Conservation (phyloP, 208 protist genomes). For the Leishmania major region DNA sequence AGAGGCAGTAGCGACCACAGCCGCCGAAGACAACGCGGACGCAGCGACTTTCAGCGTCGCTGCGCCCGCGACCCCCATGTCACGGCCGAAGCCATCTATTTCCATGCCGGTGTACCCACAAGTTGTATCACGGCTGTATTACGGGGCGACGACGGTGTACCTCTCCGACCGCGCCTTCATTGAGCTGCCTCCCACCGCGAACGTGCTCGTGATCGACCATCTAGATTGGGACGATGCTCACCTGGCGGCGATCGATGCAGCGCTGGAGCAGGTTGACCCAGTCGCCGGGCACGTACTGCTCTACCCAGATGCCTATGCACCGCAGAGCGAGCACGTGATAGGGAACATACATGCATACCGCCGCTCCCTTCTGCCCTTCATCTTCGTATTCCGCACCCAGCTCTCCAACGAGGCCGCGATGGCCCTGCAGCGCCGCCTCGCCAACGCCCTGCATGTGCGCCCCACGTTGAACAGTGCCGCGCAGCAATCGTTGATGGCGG, state of each 20-base stretch:
- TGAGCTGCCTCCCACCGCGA: constrained; percentile 36
- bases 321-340: constrained; percentile 10
- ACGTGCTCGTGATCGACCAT: constrained; percentile 46
- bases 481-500: constrained; percentile 27
- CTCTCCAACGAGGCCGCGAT: constrained; percentile 14
- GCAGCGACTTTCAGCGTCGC: background rate
- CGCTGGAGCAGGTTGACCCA: constrained; percentile 18
- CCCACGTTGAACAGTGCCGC: constrained; percentile 6
- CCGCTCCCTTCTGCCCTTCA: constrained; percentile 25
- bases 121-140: constrained; percentile 23
- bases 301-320: constrained; percentile 36
- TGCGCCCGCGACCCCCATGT: background rate
- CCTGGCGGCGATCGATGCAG: constrained; percentile 3
- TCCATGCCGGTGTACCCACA: constrained; percentile 20
- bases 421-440: constrained; percentile 19
- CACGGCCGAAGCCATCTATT: constrained; percentile 6
- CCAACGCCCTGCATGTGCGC: constrained; percentile 27
- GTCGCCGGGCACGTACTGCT: constrained; percentile 29
- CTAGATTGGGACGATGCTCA: constrained; percentile 21
- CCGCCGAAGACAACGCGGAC: background rate
- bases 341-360: constrained; percentile 17
- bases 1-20: background rate
- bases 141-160: constrained; percentile 25
- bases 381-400: constrained; percentile 44
- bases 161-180: constrained; percentile 33